Conservation (phyloP, 306 rosid species). For the Macrotyloma uniflorum region DNA sequence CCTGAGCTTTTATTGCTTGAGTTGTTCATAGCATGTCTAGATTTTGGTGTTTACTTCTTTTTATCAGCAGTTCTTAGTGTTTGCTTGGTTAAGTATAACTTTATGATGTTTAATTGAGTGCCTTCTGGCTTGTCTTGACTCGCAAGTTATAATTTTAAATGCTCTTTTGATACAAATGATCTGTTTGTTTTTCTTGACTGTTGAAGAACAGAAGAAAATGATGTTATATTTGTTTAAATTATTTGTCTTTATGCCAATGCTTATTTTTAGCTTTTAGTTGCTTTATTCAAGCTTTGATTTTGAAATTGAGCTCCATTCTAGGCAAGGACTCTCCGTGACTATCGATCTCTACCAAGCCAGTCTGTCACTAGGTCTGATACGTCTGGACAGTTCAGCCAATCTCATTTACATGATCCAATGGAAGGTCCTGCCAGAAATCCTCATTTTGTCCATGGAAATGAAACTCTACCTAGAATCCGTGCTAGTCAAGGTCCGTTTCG, state of each 20-base stretch:
- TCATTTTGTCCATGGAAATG: constrained; percentile 58
- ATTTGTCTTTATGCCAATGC: neutral
- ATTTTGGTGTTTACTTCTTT: neutral
- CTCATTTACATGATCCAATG: constrained; percentile 64
- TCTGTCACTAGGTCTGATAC: constrained; percentile 60
- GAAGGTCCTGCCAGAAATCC: constrained; percentile 73
- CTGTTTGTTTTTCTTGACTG: neutral
- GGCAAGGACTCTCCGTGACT: constrained; percentile 73
- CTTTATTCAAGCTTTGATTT: constrained; percentile 39
- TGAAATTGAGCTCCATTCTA: constrained; percentile 52
- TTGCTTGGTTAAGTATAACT: constrained; percentile 5
- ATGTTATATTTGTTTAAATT: constrained; percentile 15
- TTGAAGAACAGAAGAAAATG: constrained; percentile 27
- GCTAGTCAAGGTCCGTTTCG: constrained; percentile 69
- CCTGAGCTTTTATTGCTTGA: constrained; percentile 5
- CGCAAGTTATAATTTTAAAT: constrained; percentile 20
- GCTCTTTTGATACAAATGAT: constrained; percentile 28
- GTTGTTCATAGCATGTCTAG: constrained; percentile 9
- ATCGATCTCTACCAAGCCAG: constrained; percentile 67
- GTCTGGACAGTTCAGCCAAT: constrained; percentile 64
- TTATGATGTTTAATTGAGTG: constrained; percentile 3
- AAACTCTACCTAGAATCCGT: constrained; percentile 64
- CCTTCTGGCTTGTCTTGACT: constrained; percentile 14
- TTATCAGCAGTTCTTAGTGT: neutral
- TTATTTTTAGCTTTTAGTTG: constrained; percentile 16